Percentiles rank a stretch among this genome's conserved stretches.
phyloP scores from a whole-genome alignment of 768 basidiomycete genomes.

The Termitomyces heimii region DNA sequence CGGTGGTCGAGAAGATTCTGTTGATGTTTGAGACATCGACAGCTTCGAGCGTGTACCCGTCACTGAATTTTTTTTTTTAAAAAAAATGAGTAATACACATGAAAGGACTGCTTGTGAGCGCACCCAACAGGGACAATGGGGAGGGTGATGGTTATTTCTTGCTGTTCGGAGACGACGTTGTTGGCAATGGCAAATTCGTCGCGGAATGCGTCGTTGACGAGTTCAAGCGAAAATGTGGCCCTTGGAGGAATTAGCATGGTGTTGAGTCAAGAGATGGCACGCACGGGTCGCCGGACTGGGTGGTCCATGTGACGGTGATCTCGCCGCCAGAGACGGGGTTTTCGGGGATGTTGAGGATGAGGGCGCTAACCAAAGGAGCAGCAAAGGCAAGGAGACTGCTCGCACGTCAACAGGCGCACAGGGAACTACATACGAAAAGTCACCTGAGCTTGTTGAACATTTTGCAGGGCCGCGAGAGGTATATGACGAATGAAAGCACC shows the following conservation, averaged over 20 bases:
- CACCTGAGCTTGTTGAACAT: constrained; percentile 3
- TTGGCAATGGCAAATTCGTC: constrained; percentile 48
- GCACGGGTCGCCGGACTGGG: constrained; percentile 34
- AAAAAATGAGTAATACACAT: too few relatives aligned
- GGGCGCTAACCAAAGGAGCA: constrained; percentile 40
- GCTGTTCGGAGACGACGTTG: constrained; percentile 34
- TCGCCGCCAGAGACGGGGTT: constrained; percentile 24
- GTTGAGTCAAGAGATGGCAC: constrained; percentile 14
- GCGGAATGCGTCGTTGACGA: constrained; percentile 46
- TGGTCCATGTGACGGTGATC: constrained; percentile 44
- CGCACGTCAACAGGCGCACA: not conserved
- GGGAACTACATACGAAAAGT: not conserved
- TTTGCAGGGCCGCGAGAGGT: constrained; percentile 18
- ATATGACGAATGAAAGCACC: constrained; percentile 15
- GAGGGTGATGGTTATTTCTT: constrained; percentile 29
- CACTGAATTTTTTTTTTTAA: too few relatives aligned
- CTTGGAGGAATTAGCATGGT: not conserved
- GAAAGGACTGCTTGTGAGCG: too few relatives aligned
- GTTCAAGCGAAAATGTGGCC: constrained; percentile 38
- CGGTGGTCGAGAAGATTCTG: constrained; percentile 33
- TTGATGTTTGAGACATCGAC: constrained; percentile 40
- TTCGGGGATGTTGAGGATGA: constrained; percentile 32
- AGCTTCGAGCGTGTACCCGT: constrained; percentile 42
- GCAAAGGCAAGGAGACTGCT: constrained; percentile 39
- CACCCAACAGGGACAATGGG: constrained; percentile 46